Evolutionary conservation across 176 grass and related monocot species (phyloP).

Genomic region (Hordeum marinum): DNA sequence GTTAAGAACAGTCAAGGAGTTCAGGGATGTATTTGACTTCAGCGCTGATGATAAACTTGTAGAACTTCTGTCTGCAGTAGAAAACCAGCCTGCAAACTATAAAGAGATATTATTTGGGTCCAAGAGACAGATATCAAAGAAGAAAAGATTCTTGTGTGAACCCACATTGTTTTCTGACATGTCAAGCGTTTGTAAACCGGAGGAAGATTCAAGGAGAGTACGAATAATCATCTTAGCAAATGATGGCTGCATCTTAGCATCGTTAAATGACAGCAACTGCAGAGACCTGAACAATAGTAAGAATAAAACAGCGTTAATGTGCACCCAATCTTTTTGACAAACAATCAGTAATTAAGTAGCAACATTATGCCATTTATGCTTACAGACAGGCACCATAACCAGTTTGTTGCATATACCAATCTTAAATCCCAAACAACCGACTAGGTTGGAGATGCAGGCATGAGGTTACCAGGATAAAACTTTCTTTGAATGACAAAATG

Average conservation of each 20-base stretch:
- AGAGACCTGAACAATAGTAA: slow-evolving; percentile 39
- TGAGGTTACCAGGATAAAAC: too few relatives aligned
- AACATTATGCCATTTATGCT: background rate
- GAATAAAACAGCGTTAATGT: background rate
- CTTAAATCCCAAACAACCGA: background rate
- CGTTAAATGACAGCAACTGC: slow-evolving; percentile 36
- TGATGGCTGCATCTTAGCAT: slow-evolving; percentile 43
- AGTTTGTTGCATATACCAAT: background rate
- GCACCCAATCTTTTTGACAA: background rate
- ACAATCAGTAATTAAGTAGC: background rate
- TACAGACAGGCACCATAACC: background rate
- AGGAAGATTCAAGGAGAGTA: slow-evolving; percentile 36
- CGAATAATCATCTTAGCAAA: slow-evolving; percentile 48
- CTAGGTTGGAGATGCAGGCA: background rate
- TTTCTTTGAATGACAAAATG: too few relatives aligned
- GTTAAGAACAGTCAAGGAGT: slow-evolving; percentile 46
- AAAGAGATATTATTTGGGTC: background rate
- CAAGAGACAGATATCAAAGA: background rate
- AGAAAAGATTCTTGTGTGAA: slow-evolving; percentile 11
- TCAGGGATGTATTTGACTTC: slow-evolving; percentile 29
- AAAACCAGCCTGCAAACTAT: slow-evolving; percentile 45
- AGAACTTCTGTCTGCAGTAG: slow-evolving; percentile 4
- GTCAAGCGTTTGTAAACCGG: slow-evolving; percentile 44
- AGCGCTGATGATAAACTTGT: slow-evolving; percentile 16
- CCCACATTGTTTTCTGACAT: slow-evolving; percentile 55